Evolutionary conservation across 345 rosid species (phyloP).

Genomic region (Linum trigynum): DNA sequence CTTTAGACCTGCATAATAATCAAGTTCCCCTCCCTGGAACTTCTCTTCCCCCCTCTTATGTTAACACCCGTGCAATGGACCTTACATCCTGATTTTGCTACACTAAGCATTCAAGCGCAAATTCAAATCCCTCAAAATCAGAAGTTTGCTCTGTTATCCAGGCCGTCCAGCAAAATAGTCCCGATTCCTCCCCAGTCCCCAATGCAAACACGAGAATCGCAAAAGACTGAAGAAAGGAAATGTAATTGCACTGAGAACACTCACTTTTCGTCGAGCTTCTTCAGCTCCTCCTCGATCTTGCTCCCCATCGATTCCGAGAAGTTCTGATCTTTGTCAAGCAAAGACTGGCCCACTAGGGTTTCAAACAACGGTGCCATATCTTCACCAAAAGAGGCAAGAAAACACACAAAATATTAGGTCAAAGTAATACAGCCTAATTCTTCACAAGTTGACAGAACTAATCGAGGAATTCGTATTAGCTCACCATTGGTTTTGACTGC

Average conservation of each 20-base stretch:
- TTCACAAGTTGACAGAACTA: not conserved
- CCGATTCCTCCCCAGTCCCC: not conserved
- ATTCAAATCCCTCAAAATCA: too few species aligned
- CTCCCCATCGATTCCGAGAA: conserved; percentile 56
- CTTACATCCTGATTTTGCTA: too few species aligned
- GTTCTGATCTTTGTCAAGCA: conserved; percentile 63
- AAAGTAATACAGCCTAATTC: not conserved
- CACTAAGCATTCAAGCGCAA: too few species aligned
- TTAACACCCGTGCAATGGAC: too few species aligned
- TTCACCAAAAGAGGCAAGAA: conserved; percentile 11
- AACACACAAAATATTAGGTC: not conserved
- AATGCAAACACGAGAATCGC: not conserved
- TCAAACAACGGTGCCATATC: conserved; percentile 86
- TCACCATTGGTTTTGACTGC: conserved; percentile 64
- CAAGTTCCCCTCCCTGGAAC: too few species aligned
- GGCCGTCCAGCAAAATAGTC: too few species aligned
- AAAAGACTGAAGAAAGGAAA: too few species aligned
- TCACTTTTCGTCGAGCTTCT: conserved; percentile 87
- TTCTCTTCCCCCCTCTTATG: too few species aligned
- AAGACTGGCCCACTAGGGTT: conserved; percentile 57
- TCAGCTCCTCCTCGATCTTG: conserved; percentile 66
- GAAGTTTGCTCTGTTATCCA: too few species aligned
- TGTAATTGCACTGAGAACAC: conserved; percentile 10
- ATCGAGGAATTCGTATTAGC: not conserved
- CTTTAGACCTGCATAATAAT: too few species aligned